Conservation (phyloP, 169 alveolate genomes). For the Babesia divergens region DNA sequence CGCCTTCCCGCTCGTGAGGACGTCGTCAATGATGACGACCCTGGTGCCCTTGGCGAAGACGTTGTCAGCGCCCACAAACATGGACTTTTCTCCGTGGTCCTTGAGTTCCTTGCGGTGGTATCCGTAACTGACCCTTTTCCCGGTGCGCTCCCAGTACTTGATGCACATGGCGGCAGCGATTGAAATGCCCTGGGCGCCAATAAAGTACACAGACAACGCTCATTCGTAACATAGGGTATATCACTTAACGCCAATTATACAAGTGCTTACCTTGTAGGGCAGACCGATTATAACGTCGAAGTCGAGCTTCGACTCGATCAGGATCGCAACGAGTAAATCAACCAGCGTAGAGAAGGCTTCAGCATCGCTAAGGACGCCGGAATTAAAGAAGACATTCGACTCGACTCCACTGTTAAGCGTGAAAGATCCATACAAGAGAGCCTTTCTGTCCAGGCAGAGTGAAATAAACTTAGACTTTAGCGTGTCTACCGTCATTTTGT, state of each 20-base stretch:
- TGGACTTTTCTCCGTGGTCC: slow-evolving; percentile 59
- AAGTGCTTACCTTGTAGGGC: slow-evolving; percentile 56
- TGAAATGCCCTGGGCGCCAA: slow-evolving; percentile 46
- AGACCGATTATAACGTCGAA: slow-evolving; percentile 56
- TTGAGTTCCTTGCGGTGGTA: slow-evolving; percentile 62
- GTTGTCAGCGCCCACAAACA: slow-evolving; percentile 41
- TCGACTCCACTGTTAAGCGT: slow-evolving; percentile 42
- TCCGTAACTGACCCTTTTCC: slow-evolving; percentile 48
- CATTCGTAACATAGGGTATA: not conserved
- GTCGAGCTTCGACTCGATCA: slow-evolving; percentile 28
- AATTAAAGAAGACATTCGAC: slow-evolving; percentile 49
- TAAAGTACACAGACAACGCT: not conserved
- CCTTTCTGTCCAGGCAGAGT: slow-evolving; percentile 25
- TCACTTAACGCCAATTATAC: not conserved
- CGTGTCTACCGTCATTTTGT: not conserved
- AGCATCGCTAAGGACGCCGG: slow-evolving; percentile 53
- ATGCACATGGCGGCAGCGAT: slow-evolving; percentile 33
- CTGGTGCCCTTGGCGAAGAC: slow-evolving; percentile 36
- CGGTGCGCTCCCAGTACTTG: slow-evolving; percentile 56
- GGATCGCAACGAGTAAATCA: slow-evolving; percentile 29
- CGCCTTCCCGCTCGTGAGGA: slow-evolving; percentile 52
- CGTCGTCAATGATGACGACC: slow-evolving; percentile 55
- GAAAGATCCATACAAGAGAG: slow-evolving; percentile 39
- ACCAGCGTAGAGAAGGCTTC: slow-evolving; percentile 43
- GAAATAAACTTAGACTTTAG: slow-evolving; percentile 9